Conservation (phyloP, 306 rosid species). For the Begonia fuchsioides region DNA sequence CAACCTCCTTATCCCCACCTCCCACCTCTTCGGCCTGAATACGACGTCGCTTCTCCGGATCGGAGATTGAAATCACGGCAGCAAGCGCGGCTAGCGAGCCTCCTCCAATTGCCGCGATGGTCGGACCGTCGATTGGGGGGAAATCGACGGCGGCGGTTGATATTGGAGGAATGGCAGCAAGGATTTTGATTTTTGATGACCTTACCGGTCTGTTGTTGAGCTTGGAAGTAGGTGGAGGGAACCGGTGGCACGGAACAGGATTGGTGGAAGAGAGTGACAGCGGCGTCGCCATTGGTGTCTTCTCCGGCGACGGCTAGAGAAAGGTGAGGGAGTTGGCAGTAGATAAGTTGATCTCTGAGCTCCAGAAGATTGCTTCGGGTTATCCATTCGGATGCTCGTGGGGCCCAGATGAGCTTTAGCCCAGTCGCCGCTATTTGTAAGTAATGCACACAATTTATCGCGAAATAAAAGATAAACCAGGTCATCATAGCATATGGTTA, state of each 20-base stretch:
- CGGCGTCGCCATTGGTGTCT: slow-evolving; percentile 35
- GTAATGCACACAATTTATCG: too few species aligned
- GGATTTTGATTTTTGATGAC: neutral
- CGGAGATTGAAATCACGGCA: slow-evolving; percentile 51
- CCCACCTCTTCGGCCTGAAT: slow-evolving; percentile 86
- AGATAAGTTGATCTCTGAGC: neutral
- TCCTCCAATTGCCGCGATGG: slow-evolving; percentile 58
- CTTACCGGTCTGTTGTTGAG: slow-evolving; percentile 10
- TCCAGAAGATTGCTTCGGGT: neutral
- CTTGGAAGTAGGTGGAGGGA: slow-evolving; percentile 16
- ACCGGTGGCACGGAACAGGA: slow-evolving; percentile 10
- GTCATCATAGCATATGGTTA: too few species aligned
- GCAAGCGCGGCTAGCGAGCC: slow-evolving; percentile 64
- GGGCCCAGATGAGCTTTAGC: neutral
- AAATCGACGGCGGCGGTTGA: slow-evolving; percentile 36
- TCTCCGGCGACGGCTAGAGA: slow-evolving; percentile 8
- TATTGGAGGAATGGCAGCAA: slow-evolving; percentile 43
- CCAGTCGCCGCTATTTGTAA: too few species aligned
- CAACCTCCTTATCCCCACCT: slow-evolving; percentile 91
- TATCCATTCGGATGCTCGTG: neutral
- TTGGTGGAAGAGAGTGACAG: slow-evolving; percentile 22
- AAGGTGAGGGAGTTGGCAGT: neutral
- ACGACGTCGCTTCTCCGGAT: slow-evolving; percentile 68
- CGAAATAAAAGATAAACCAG: too few species aligned
- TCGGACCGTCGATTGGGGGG: slow-evolving; percentile 46